A percentile compares a stretch with the other conserved stretches of the same genome.
phyloP scores from a whole-genome alignment of 257 asterid species.

The Gentiana straminea region DNA sequence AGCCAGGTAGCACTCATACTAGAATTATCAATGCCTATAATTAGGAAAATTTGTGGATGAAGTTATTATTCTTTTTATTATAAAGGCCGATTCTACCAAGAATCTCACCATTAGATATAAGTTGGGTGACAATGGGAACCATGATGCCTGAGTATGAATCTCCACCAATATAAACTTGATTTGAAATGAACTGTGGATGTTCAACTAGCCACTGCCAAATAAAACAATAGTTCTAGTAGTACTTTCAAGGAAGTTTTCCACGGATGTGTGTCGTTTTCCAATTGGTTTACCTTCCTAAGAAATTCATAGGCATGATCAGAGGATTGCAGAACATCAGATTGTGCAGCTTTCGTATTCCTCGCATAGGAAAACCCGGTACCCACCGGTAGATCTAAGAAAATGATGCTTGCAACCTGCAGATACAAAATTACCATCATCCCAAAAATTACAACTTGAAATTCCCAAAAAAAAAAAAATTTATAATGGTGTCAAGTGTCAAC shows the following conservation, averaged over 20 bases:
- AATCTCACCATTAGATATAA: slow-evolving; percentile 24
- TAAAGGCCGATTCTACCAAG: too few relatives aligned
- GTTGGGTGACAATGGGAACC: slow-evolving; percentile 21
- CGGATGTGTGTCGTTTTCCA: not conserved
- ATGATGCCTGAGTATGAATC: slow-evolving; percentile 30
- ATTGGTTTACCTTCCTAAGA: slow-evolving; percentile 19
- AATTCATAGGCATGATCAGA: slow-evolving; percentile 20
- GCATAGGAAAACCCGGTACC: slow-evolving; percentile 36
- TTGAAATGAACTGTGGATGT: slow-evolving; percentile 25
- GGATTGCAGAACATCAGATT: slow-evolving; percentile 16
- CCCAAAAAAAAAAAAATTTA: not conserved
- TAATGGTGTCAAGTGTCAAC: not conserved
- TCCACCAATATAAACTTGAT: slow-evolving; percentile 25
- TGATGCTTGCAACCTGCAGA: slow-evolving; percentile 22
- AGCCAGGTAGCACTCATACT: too few relatives aligned
- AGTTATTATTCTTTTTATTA: too few relatives aligned
- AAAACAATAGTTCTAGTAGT: not conserved
- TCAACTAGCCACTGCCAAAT: slow-evolving; percentile 28
- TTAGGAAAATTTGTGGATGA: too few relatives aligned
- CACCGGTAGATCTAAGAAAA: slow-evolving; percentile 30
- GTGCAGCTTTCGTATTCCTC: slow-evolving; percentile 15
- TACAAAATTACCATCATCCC: not conserved
- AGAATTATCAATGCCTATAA: too few relatives aligned
- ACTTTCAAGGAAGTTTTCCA: not conserved
- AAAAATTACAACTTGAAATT: not conserved